Evolutionary conservation across 495 filamentous ascomycete genomes (phyloP), one percentile per base, ranked within the genome.

Genomic region (Neurospora pannonica): DNA sequence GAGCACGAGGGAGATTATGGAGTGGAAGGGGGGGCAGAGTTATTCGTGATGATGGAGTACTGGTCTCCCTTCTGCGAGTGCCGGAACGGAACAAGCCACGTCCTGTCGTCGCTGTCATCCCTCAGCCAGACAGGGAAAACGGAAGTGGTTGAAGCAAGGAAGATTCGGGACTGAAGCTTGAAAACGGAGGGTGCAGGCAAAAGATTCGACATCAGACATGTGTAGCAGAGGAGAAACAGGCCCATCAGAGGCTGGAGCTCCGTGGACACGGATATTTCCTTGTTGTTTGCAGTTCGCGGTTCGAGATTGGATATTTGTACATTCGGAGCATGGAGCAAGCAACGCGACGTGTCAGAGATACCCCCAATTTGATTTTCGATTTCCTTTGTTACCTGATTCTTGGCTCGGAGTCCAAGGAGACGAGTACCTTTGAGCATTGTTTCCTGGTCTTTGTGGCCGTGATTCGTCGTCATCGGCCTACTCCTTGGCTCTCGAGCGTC

Each of bases 1-100:
- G 15, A 79, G 70, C 10, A 80, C 79, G 15, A 76, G 71, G 77
- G 80, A 81, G 76, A 80, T 81, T 6, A 71, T 80, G 80, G 77
- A 77, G 74, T 81, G 80, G 80, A 81, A 76, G 76, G 77, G 75
- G 15, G 67, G 72, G n/a, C 4, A 36, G 7, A 31, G 28, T 31
- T 67, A 67, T 36, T 67, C 54, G 2, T 67, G 15, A 60, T 46
- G 42, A 10, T 4, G 19, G 0, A 3, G 5, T n/a, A n/a, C n/a
- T n/a, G n/a, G n/a, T 36, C 4, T 4, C 6, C 36, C 4, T 36
- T 36, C 36, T 36, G 36, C 5, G 0, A n/a, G n/a, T n/a, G n/a
- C n/a, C n/a, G n/a, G n/a, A n/a, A n/a, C n/a, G n/a, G n/a, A n/a
- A 4, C 38, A 0, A 13, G 38, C 0, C 10, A 38, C 38, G 0